Conservation (phyloP, 352 stramenopile species). For the Plasmopara muralis region DNA sequence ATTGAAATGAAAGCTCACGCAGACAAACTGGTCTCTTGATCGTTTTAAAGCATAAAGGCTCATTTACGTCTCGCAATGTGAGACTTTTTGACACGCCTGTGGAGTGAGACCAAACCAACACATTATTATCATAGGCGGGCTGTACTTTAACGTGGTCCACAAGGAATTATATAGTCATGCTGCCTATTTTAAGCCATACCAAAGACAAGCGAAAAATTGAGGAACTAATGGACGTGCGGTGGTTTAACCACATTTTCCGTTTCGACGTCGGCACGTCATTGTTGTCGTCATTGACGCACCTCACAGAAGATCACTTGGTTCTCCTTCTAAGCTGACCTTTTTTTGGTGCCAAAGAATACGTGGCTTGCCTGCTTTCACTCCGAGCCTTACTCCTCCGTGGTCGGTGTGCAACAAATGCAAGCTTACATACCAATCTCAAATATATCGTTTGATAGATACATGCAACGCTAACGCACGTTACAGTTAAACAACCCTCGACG, state of each 20-base stretch:
- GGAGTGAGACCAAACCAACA: neutral
- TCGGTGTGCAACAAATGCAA: slow-evolving; percentile 59
- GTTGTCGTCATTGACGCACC: slow-evolving; percentile 14
- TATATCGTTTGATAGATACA: neutral
- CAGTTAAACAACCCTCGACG: no score
- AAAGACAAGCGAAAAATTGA: neutral
- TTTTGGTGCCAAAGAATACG: slow-evolving; percentile 37
- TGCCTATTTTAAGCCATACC: neutral
- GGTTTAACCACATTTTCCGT: no score
- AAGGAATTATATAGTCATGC: neutral
- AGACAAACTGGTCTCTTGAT: neutral
- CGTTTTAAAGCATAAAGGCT: no score
- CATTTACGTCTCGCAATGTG: no score
- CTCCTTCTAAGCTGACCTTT: slow-evolving; percentile 34
- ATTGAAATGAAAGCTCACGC: neutral
- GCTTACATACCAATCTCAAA: slow-evolving; percentile 23
- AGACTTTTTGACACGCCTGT: no score
- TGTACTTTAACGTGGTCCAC: neutral
- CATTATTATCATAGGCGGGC: no score
- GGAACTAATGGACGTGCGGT: neutral
- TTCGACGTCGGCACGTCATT: no score
- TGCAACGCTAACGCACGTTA: neutral
- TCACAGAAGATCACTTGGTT: slow-evolving; percentile 49
- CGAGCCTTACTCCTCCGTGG: slow-evolving; percentile 34
- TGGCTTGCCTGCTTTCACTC: slow-evolving; percentile 58